These are phyloP conservation scores for Beauveria sp. DNA, from an alignment of 2,329 filamentous ascomycete species.

Conservation along the genomic window DNA sequence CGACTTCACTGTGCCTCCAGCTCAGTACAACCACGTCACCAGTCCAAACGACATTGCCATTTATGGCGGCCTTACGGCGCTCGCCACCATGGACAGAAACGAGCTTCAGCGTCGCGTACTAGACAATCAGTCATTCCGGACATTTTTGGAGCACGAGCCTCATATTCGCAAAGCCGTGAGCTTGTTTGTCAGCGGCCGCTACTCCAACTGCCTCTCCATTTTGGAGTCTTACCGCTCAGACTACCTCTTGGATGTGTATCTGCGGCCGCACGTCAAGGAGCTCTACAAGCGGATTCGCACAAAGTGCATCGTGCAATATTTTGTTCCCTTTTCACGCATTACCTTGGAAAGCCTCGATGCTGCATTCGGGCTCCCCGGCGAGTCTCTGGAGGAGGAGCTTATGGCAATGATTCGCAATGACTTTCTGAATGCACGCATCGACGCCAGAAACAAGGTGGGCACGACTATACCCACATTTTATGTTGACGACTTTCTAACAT, in stretches of 20 bases:
- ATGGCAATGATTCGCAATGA: conserved; percentile 67
- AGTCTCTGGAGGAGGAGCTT: conserved; percentile 66
- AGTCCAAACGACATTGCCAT: conserved; percentile 84
- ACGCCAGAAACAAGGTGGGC: conserved; percentile 67
- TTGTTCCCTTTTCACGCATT: conserved; percentile 82
- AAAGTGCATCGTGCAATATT: conserved; percentile 91
- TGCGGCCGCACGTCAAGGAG: conserved; percentile 62
- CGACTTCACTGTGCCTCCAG: conserved; percentile 42
- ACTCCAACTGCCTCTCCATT: conserved; percentile 74
- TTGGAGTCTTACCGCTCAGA: conserved; percentile 76
- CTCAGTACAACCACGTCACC: conserved; percentile 61
- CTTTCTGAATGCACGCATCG: conserved; percentile 69
- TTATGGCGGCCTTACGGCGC: conserved; percentile 82
- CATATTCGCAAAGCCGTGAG: conserved; percentile 87
- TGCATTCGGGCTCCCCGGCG: conserved; percentile 61
- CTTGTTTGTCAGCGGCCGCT: conserved; percentile 85
- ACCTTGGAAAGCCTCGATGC: conserved; percentile 70
- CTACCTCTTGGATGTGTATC: conserved; percentile 83
- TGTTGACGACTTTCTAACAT: conserved; percentile 11
- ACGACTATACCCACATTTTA: background rate
- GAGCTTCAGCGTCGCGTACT: conserved; percentile 71
- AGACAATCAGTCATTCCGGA: conserved; percentile 72
- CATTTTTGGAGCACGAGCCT: conserved; percentile 84
- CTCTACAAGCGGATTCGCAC: conserved; percentile 72
- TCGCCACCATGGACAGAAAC: conserved; percentile 79